Percentiles rank a stretch among this genome's conserved stretches.
Conservation (phyloP, 495 filamentous ascomycete genomes). For the Neurospora sp. region DNA sequence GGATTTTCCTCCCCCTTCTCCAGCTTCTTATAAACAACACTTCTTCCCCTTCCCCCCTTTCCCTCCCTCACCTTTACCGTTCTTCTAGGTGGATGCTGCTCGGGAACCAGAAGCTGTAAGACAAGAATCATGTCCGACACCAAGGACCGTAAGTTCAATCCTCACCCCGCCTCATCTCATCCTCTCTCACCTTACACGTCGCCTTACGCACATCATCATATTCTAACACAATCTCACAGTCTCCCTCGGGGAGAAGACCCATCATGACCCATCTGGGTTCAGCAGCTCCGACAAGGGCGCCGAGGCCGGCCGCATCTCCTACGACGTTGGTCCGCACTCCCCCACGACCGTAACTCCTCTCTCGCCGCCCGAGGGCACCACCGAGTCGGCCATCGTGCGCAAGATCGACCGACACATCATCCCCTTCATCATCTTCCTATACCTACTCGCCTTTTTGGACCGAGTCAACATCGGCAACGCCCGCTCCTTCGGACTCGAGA, state of each 20-base stretch:
- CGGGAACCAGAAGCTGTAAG: neutral
- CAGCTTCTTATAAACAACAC: neutral
- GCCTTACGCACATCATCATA: neutral
- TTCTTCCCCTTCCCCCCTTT: neutral
- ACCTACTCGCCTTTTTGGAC: conserved; percentile 81
- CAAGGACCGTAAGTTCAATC: neutral
- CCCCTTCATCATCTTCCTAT: conserved; percentile 73
- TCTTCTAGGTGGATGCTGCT: neutral
- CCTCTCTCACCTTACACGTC: neutral
- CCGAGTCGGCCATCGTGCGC: conserved; percentile 57
- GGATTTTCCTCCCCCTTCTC: neutral
- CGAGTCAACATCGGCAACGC: conserved; percentile 66
- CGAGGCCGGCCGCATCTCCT: neutral
- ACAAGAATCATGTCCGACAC: neutral
- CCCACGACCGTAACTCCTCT: conserved; percentile 3
- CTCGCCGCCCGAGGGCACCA: conserved; percentile 17
- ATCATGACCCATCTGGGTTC: neutral
- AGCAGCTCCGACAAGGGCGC: neutral
- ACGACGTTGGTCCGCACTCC: conserved; percentile 3
- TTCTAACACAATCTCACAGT: neutral
- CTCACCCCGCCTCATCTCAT: neutral
- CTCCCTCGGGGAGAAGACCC: neutral
- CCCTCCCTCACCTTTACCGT: neutral
- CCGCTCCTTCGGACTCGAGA: conserved; percentile 49
- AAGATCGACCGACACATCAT: conserved; percentile 76